Evolutionary conservation across 78 protist genomes (phyloP), one percentile per base, ranked within the genome.

Genomic region (Creolimax fragrantissima): DNA sequence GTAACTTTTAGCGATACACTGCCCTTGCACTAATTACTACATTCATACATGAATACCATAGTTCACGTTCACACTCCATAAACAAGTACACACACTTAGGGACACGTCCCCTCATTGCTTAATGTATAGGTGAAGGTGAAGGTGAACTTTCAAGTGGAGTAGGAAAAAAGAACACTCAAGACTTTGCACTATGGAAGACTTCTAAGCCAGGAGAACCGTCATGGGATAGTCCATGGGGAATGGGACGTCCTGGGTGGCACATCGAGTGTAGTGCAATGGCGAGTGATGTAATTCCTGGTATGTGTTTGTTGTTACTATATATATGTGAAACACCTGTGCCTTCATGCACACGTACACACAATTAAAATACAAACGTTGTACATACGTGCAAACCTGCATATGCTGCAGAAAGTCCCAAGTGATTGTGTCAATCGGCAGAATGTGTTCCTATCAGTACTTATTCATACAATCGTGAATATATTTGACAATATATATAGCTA

Each of bases 161-260:
- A 35, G 94, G 39, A 5, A 92, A 92, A 91, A 2, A 11, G 66
- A 0, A 11, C 4, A 45, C 3, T 17, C 3, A 6, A 32, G 94
- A 92, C 89, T 97, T 97, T 92, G 98, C 97, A 2, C 93, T 97
- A 41, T 97, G 99, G 99, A 97, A 97, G 94, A 84, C 67, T n/a
- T 92, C 95, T 17, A 97, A 96, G 91, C 45, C 92, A 2, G 90
- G 94, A 42, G 94, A 88, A 83, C 94, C 93, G 44, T 39, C 88
- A 37, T 96, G 97, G 97, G 85, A 6, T 35, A 86, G 94, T 11
- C 97, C 97, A 41, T 99, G 99, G 99, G 99, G 99, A 41, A 43
- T 2, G 4, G 99, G 99, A 36, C 94, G 99, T 32, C 99, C 99
- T 32, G 99, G 99, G 11, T 99, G 99, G 99, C 99, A 99, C 95